Evolutionary conservation across 1,284 basidiomycete species (phyloP).

Genomic region (Mycena citricolor): DNA sequence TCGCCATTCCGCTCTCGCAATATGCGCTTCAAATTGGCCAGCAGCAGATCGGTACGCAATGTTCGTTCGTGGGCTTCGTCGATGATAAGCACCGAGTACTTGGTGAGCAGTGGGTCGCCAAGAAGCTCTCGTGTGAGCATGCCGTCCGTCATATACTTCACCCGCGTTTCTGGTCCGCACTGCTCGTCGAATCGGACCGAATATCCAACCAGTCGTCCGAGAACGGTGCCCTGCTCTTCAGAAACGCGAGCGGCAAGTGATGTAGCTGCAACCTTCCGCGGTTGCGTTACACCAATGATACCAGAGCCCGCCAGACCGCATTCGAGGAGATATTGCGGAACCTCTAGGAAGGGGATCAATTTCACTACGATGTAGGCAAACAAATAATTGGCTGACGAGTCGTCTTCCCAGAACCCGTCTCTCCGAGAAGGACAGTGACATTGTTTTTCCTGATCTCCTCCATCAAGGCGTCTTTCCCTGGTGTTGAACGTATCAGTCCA

Average conservation of each 20-base stretch:
- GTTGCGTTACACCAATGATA: slow-evolving; percentile 96
- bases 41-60: slow-evolving; percentile 96
- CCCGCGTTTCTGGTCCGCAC: slow-evolving; percentile 89
- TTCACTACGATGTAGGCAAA: slow-evolving; percentile 21
- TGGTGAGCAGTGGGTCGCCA: slow-evolving; percentile 87
- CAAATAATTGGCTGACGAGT: slow-evolving; percentile 44
- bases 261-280: slow-evolving; percentile 96
- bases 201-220: slow-evolving; percentile 89
- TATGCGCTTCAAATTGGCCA: slow-evolving; percentile 85
- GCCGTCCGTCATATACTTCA: slow-evolving; percentile 99
- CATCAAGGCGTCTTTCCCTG: slow-evolving; percentile 21
- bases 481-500: no score
- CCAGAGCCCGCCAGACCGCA: slow-evolving; percentile 86
- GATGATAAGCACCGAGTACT: slow-evolving; percentile 97
- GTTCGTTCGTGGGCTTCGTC: slow-evolving; percentile 99
- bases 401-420: slow-evolving; percentile 98
- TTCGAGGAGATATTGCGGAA: slow-evolving; percentile 72
- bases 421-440: slow-evolving; percentile 95
- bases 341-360: slow-evolving; percentile 44
- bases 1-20: slow-evolving; percentile 76
- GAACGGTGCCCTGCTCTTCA: slow-evolving; percentile 91
- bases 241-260: slow-evolving; percentile 98
- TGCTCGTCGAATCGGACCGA: slow-evolving; percentile 99
- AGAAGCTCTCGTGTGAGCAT: slow-evolving; percentile 97
- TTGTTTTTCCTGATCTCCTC: slow-evolving; percentile 81